Conservation (phyloP, 2,329 filamentous ascomycete genomes). For the Spiromastix sp. region DNA sequence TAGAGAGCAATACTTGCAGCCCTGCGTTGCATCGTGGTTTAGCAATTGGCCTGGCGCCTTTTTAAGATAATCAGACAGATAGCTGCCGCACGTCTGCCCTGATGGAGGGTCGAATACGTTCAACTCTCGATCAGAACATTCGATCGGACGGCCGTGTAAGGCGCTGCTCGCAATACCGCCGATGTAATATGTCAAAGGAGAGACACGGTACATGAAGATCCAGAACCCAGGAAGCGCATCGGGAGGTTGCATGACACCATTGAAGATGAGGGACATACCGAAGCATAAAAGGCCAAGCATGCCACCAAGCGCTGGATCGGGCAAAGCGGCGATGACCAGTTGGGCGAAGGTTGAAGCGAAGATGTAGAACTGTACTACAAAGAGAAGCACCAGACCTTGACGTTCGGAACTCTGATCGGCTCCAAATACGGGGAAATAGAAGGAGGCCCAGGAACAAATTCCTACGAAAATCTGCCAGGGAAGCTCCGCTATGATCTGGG, state of each 20-base stretch:
- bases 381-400: conserved; percentile 55
- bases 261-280: conserved; percentile 53
- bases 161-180: conserved; percentile 27
- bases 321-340: conserved; percentile 60
- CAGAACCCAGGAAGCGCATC: conserved; percentile 56
- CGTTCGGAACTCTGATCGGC: conserved; percentile 37
- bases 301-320: conserved; percentile 55
- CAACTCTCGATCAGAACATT: conserved; percentile 25
- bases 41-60: conserved; percentile 23
- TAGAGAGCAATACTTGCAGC: conserved; percentile 41
- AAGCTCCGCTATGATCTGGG: conserved; percentile 62
- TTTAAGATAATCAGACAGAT: conserved; percentile 33
- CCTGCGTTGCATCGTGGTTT: conserved; percentile 30
- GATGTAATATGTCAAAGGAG: conserved; percentile 53
- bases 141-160: conserved; percentile 16
- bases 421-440: conserved; percentile 21
- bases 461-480: conserved; percentile 47
- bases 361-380: conserved; percentile 55
- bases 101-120: conserved; percentile 39
- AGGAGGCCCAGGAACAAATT: not conserved
- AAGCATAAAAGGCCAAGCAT: conserved; percentile 50
- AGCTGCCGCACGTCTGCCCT: conserved; percentile 50
- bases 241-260: conserved; percentile 45
- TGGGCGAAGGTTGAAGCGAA: conserved; percentile 63
- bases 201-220: conserved; percentile 64